Evolutionary conservation across 73 alveolate genomes (phyloP).

Genomic region (Durusdinium trenchii): DNA sequence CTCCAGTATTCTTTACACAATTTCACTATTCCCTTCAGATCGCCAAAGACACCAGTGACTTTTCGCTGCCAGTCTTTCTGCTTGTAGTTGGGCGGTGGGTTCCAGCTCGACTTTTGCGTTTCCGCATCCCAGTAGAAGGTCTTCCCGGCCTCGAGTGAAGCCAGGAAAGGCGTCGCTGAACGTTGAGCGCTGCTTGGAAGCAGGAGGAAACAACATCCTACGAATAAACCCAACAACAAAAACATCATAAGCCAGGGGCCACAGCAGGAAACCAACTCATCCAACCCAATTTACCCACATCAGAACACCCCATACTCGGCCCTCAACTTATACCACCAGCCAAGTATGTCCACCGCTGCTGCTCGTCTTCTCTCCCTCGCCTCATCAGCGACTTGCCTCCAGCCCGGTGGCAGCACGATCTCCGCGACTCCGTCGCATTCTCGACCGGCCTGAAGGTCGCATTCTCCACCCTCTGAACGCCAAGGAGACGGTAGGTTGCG

Average conservation of each 20-base stretch:
- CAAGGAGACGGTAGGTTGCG: background rate
- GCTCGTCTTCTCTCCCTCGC: no score
- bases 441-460: background rate
- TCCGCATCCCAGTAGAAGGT: constrained; percentile 42
- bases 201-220: no score
- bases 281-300: background rate
- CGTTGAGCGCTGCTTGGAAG: no score
- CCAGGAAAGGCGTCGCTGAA: background rate
- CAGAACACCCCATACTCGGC: no score
- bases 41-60: no score
- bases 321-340: no score
- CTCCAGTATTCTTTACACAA: no score
- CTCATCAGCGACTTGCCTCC: constrained; percentile 22
- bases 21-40: no score
- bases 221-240: background rate
- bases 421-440: background rate
- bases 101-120: background rate
- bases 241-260: background rate
- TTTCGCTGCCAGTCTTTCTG: no score
- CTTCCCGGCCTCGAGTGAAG: background rate
- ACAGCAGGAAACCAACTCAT: background rate
- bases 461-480: background rate
- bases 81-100: no score
- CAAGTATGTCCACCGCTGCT: no score
- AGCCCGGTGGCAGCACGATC: background rate